Percentiles rank a stretch among this genome's conserved stretches.
phyloP scores from a whole-genome alignment of 768 basidiomycete species.

The Boletus eberwhitei region DNA sequence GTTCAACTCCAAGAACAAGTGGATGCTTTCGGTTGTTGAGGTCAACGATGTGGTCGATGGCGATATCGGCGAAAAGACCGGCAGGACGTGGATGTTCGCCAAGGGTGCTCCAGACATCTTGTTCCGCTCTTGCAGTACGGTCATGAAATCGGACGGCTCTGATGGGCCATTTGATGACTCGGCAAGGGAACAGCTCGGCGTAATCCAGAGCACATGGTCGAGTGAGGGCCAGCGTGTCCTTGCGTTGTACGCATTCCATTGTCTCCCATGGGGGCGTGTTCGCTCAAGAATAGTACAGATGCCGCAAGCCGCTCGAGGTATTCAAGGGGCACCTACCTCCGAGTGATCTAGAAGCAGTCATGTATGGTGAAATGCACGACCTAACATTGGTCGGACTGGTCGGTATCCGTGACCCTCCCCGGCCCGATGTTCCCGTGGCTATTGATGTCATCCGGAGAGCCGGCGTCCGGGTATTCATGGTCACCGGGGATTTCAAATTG shows the following conservation, averaged over 20 bases:
- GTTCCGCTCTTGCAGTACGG: constrained; percentile 37
- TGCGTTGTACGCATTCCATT: constrained; percentile 32
- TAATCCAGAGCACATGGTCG: constrained; percentile 42
- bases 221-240: constrained; percentile 52
- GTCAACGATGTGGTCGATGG: constrained; percentile 16
- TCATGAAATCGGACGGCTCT: constrained; percentile 33
- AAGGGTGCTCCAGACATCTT: constrained; percentile 63
- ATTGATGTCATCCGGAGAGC: constrained; percentile 47
- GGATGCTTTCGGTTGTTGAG: constrained; percentile 48
- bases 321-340: constrained; percentile 28
- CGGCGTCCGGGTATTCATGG: constrained; percentile 53
- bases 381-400: constrained; percentile 50
- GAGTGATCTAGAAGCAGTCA: constrained; percentile 37
- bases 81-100: constrained; percentile 37
- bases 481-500: constrained; percentile 54
- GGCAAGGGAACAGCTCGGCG: constrained; percentile 19
- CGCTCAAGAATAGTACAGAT: constrained; percentile 14
- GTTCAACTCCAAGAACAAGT: constrained; percentile 55
- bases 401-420: constrained; percentile 55
- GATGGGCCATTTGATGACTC: constrained; percentile 29
- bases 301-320: constrained; percentile 29
- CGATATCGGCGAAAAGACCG: constrained; percentile 4
- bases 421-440: constrained; percentile 45
- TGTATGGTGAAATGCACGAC: constrained; percentile 34
- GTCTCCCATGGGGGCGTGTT: not conserved